phyloP scores from a whole-genome alignment of 164 flowering plant species.

The Litsea cubeba region DNA sequence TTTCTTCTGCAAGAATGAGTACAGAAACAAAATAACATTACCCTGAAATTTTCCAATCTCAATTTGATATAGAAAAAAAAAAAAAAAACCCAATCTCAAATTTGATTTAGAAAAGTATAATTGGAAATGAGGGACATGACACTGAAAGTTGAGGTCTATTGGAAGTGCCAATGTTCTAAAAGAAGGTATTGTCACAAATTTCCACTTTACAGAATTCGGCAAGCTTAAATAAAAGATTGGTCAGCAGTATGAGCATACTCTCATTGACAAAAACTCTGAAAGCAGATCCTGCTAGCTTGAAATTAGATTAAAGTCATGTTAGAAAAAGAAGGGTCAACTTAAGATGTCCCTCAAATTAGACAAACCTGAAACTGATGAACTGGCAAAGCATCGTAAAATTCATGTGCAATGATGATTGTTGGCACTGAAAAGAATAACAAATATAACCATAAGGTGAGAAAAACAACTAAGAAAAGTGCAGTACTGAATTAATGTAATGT shows the following conservation, averaged over 20 bases:
- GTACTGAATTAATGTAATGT: neutral
- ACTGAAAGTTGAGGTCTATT: neutral
- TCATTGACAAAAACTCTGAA: neutral
- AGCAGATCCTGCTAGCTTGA: neutral
- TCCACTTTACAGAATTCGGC: neutral
- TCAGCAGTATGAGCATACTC: neutral
- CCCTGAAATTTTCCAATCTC: no score
- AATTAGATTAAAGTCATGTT: neutral
- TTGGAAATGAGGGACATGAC: neutral
- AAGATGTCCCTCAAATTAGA: neutral
- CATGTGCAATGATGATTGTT: conserved; percentile 81
- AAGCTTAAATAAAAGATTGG: neutral
- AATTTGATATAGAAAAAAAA: no score
- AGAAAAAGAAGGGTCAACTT: neutral
- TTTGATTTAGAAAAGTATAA: no score
- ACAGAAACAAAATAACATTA: no score
- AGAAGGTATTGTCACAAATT: neutral
- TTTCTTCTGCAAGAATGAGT: no score
- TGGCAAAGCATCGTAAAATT: conserved; percentile 93
- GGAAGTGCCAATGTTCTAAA: neutral
- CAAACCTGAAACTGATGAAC: conserved; percentile 96
- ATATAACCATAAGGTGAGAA: neutral
- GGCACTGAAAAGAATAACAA: conserved; percentile 51
- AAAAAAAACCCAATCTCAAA: no score
- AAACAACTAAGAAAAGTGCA: neutral